Evolutionary conservation across 305 asterid species (phyloP).

Genomic region (Fraxinus baroniana): DNA sequence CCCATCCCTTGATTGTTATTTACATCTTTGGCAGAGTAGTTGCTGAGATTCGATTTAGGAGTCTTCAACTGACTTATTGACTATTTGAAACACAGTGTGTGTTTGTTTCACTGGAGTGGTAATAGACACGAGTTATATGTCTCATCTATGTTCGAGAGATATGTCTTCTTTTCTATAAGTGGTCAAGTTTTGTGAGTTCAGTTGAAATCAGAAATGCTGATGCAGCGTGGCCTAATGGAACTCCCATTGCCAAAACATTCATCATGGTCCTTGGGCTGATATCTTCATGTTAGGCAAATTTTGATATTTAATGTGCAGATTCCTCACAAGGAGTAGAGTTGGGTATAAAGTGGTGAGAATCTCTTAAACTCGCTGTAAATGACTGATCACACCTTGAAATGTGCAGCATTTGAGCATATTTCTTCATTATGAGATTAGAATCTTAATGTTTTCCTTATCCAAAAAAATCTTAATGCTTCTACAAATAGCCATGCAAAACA

Average conservation of each 20-base stretch:
- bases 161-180: background rate
- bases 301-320: no score
- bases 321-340: background rate
- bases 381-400: background rate
- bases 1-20: background rate
- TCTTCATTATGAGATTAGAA: background rate
- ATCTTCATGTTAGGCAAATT: background rate
- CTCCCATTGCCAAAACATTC: background rate
- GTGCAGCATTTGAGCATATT: background rate
- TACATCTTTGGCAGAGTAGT: background rate
- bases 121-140: background rate
- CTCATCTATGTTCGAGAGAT: background rate
- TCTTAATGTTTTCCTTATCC: no score
- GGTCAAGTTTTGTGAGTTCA: background rate
- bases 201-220: background rate
- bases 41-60: background rate
- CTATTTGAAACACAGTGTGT: background rate
- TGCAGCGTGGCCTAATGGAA: background rate
- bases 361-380: background rate
- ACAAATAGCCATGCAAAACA: no score
- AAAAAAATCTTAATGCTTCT: background rate
- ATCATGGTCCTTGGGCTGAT: background rate
- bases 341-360: background rate
- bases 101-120: background rate
- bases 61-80: background rate